Conservation (phyloP, 106 monocot genomes). For the Dactylorhiza incarnata region DNA sequence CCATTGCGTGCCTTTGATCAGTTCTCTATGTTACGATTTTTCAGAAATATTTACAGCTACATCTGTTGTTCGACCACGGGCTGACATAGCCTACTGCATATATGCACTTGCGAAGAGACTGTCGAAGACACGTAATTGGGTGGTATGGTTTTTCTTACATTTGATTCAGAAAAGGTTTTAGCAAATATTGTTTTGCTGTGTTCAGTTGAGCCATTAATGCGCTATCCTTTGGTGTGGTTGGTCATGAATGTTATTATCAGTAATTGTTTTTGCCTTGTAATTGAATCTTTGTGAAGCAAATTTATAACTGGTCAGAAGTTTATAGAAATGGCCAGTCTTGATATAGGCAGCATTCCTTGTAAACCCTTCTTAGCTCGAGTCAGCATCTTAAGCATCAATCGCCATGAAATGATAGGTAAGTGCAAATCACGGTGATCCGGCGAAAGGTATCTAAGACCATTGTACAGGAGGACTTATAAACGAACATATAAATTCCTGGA, state of each 20-base stretch:
- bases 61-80: slow-evolving; percentile 46
- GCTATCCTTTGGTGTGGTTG: neutral
- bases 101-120: slow-evolving; percentile 61
- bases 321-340: no score
- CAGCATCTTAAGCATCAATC: neutral
- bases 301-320: neutral
- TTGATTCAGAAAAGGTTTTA: no score
- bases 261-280: neutral
- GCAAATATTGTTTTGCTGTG: neutral
- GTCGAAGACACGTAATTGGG: slow-evolving; percentile 74
- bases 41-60: slow-evolving; percentile 72
- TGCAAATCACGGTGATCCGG: neutral
- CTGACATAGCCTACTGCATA: slow-evolving; percentile 79
- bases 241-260: neutral
- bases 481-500: no score
- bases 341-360: no score
- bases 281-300: neutral
- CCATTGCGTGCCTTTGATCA: neutral
- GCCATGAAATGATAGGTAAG: neutral
- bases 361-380: no score
- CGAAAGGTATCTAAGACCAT: no score
- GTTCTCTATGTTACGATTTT: neutral
- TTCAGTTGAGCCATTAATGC: neutral
- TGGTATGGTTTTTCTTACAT: slow-evolving; percentile 20
- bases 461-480: no score